Base-by-base conservation (phyloP, 768 basidiomycete species). In the Leccinum disarticulatum region DNA sequence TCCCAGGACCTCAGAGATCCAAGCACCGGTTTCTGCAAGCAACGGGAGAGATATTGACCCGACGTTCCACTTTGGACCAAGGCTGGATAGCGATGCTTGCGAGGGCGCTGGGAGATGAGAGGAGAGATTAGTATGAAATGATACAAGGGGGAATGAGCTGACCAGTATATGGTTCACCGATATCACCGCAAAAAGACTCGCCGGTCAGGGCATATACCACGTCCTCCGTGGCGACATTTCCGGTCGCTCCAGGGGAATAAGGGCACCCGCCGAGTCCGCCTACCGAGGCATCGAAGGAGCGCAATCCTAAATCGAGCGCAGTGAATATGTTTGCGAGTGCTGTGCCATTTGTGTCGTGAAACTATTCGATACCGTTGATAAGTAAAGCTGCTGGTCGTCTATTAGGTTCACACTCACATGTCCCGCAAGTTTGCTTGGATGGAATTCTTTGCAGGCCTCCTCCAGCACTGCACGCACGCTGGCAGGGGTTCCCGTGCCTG, bases 261-360 rank as follows among this genome's bases (percentile, higher is more conserved):
- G 95, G 95, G 68, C 96, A 98, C 17, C 95, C 94, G 3, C 96
- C 95, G 1, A 98, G 85, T 0, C 95, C 95, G 17, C 88, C 93
- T 17, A 97, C 85, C 1, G 90, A 87, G 2, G 90, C 80, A 68
- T 91, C 95, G 47, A 98, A 82, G 3, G 93, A 91, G 11, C 87
- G 82, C 13, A 98, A 75, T 15, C 95, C 95, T 53, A 86, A 76
- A 11, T 82, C 77, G 13, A 93, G 81, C 3, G 91, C 87, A 5
- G 85, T 76, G 46, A 92, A 74, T 15, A 91, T 85, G 64, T 93
- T 93, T 15, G 87, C 84, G 13, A 92, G 82, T 11, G 84, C 93
- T 30, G 89, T 90, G 3, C 93, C 93, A 66, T 85, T 95, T 0
- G 93, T 95, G 66, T 96, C 94, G 72, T 95, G 94, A 74, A 90